Evolutionary conservation across 441 rosid species (phyloP), one percentile per base, ranked within the genome.

Genomic region (Populus hybrid): DNA sequence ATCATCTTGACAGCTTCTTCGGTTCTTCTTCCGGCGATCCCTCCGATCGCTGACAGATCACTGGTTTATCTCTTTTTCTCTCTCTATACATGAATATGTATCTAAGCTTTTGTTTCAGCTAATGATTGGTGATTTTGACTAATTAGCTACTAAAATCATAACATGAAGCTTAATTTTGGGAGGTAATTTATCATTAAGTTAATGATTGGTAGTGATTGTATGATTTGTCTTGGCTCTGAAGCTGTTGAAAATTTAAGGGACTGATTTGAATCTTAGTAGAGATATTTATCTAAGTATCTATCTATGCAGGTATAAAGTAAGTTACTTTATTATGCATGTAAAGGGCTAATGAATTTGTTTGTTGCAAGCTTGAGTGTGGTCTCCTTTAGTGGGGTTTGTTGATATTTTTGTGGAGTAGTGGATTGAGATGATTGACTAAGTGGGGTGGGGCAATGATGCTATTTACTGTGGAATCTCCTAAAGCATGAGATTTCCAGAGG

Each of bases 1-100:
- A 53, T 29, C 23, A 33, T 77, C 74, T 23, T 56, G 20, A 26
- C 53, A 56, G 53, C 73, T 50, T 26, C 64, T 31, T 33, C 70
- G 76, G 76, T 76, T 28, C 36, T n/a, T 77, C 72, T 70, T 68
- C 81, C 77, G 79, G 80, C 77, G 83, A 77, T 81, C n/a, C 78
- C 76, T 69, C 50, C 70, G 69, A 53, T 64, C 76, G 74, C 80
- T 72, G 69, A 68, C 14, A 63, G 66, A 79, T 80, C 64, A 26
- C 50, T 10, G 9, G 20, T 67, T 66, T 24, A 70, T 10, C 35
- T 16, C 61, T 21, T 21, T 28, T 21, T 28, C 66, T 68, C 72
- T 23, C 38, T 64, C 74, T 12, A 28, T 40, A 12, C 16, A 21
- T 69, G 7, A 10, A 36, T 2, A 23, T 38, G 28, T 23, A 40